These are phyloP conservation scores for Xerocomellus amylosporus DNA, from an alignment of 768 basidiomycete species.

Conservation along the genomic window DNA sequence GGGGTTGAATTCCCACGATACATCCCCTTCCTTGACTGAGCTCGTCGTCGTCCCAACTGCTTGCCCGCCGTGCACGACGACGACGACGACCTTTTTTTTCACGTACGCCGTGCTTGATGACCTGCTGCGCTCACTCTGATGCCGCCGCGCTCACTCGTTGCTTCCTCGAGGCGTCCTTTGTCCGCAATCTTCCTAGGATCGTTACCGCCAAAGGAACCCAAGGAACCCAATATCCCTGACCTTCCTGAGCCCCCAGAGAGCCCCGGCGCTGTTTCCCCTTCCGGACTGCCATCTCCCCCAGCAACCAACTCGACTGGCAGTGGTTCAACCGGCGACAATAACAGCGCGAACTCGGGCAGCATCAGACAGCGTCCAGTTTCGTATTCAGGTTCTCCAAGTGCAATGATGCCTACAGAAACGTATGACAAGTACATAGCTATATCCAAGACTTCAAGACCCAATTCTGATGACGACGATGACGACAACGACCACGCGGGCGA, in stretches of 20 bases:
- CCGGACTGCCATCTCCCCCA: conserved; percentile 79
- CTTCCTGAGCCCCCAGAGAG: conserved; percentile 68
- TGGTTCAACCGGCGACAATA: conserved; percentile 66
- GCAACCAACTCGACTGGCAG: conserved; percentile 85
- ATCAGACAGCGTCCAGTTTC: conserved; percentile 35
- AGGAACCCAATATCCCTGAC: conserved; percentile 50
- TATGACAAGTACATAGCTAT: conserved; percentile 35
- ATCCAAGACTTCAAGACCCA: conserved; percentile 29
- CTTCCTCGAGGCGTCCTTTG: conserved; percentile 49
- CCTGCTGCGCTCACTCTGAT: conserved; percentile 34
- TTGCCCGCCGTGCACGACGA: conserved; percentile 29
- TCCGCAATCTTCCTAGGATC: conserved; percentile 60
- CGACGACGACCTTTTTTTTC: conserved; percentile 14
- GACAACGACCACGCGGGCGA: conserved; percentile 50
- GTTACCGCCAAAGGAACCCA: conserved; percentile 40
- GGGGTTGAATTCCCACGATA: conserved; percentile 27
- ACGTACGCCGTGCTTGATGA: conserved; percentile 28
- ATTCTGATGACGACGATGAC: conserved; percentile 46
- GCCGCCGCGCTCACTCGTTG: conserved; percentile 47
- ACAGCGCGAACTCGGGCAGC: conserved; percentile 41
- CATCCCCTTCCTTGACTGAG: conserved; percentile 16
- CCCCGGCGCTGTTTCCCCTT: conserved; percentile 51
- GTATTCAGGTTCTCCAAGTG: conserved; percentile 21
- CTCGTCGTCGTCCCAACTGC: conserved; percentile 20
- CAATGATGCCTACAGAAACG: conserved; percentile 41